Evolutionary conservation across 139 green algal species (phyloP), one percentile per base, ranked within the genome.

Genomic region (Coelastrella sp.): DNA sequence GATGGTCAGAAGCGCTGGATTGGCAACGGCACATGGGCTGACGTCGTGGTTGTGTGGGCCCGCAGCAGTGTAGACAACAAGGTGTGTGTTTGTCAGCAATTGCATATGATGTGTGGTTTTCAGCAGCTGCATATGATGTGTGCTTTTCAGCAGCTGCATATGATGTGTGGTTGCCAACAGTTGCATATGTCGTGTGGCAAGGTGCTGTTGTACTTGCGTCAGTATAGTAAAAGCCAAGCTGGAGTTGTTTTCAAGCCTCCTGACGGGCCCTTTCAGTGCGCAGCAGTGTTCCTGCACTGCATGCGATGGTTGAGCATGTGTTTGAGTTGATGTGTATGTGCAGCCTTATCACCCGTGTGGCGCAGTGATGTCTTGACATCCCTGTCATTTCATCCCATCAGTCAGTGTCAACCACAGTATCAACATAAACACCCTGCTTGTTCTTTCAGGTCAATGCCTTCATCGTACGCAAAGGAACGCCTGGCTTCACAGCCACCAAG

Each of bases 1-100:
- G 97, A 99, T 86, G 98, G 98, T 8, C 93, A 93, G 79, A 99
- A 99, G 95, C 95, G 97, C 57, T 99, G 97, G 97, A 99, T 99
- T 66, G 97, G 97, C 87, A 99, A 99, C 87, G 97, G 94, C 87
- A 98, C 97, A 7, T 99, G 96, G 94, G 96, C 96, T 17, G 97
- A 99, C 77, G 89, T 98, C 14, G 91, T 93, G 3, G 93, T 99
- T 2, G 93, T 99, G 14, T 99, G 95, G 94, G 97, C 97, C 5
- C 93, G 96, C 68, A 98, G 95, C 93, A 93, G 59, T 10, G 92
- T 96, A 73, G 96, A 93, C 11, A 83, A 83, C 20, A 77, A 95
- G 94, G 94, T 94, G 80, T 5, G 91, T 77, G 19, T 23, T 47
- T 8, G 71, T 3, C n/a, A 16, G 13, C 14, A 47, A 0, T 23